phyloP scores from a whole-genome alignment of 257 asterid genomes.

The Gentiana dahurica region DNA sequence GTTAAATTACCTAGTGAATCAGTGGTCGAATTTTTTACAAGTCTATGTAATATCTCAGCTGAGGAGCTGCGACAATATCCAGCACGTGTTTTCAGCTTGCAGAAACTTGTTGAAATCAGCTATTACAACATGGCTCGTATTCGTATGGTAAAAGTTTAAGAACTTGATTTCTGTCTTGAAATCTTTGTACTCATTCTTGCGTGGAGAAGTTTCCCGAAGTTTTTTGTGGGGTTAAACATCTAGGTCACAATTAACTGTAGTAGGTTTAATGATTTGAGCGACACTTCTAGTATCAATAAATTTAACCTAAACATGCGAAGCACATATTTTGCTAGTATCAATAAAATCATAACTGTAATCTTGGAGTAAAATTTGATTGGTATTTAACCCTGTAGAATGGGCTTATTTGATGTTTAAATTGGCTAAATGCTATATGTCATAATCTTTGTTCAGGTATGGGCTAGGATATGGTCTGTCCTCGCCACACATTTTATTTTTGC shows the following conservation, averaged over 20 bases:
- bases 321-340: no score
- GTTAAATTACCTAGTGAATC: conserved; percentile 96
- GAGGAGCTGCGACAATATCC: conserved; percentile 94
- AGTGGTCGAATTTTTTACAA: conserved; percentile 90
- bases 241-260: neutral
- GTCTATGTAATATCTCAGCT: conserved; percentile 90
- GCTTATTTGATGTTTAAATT: no score
- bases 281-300: neutral
- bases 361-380: no score
- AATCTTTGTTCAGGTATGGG: conserved; percentile 73
- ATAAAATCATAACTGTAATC: no score
- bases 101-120: conserved; percentile 97
- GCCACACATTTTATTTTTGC: conserved; percentile 93
- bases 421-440: neutral
- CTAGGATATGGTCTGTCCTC: conserved; percentile 97
- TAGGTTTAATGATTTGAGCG: no score
- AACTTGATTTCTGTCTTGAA: neutral
- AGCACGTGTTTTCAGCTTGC: conserved; percentile 96
- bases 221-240: neutral
- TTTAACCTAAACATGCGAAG: no score
- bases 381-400: no score
- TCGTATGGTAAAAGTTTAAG: conserved; percentile 69
- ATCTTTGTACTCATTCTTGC: neutral
- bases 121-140: conserved; percentile 98
- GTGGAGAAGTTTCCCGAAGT: neutral